Percentiles rank a stretch among this genome's conserved stretches.
phyloP scores from a whole-genome alignment of 495 filamentous ascomycete genomes.

The Staphylotrichum tortipilum region DNA sequence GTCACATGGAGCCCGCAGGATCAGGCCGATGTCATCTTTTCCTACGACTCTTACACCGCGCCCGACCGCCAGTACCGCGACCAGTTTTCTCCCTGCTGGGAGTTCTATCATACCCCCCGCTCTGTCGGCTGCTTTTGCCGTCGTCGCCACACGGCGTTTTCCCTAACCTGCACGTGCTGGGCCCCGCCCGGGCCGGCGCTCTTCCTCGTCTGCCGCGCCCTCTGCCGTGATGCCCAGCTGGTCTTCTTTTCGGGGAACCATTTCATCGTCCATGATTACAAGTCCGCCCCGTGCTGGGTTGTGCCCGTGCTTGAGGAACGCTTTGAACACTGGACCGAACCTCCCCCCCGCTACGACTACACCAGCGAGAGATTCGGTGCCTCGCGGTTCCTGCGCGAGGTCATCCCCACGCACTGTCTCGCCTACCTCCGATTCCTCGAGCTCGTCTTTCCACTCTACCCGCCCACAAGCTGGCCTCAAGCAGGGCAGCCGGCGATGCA shows the following conservation, averaged over 20 bases:
- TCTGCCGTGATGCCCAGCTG: not conserved
- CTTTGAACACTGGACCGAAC: too few species aligned
- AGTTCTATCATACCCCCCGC: not conserved
- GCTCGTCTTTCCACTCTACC: not conserved
- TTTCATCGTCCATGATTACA: not conserved
- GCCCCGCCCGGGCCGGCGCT: constrained; percentile 3
- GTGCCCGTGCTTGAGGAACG: not conserved
- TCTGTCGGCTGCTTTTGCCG: constrained; percentile 1
- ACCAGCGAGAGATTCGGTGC: not conserved
- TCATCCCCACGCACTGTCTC: not conserved
- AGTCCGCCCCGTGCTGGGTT: not conserved
- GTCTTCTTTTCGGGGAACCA: not conserved
- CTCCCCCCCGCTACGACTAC: not conserved
- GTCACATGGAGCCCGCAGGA: constrained; percentile 10
- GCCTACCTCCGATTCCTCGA: not conserved
- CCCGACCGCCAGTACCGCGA: not conserved
- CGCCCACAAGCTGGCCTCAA: not conserved
- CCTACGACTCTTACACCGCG: not conserved
- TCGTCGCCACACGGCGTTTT: constrained; percentile 9
- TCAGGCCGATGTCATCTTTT: not conserved
- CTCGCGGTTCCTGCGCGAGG: not conserved
- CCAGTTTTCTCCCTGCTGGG: not conserved
- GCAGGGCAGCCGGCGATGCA: not conserved
- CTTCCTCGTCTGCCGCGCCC: not conserved
- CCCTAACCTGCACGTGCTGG: constrained; percentile 9